Conservation (phyloP, 2,329 filamentous ascomycete species). For the Trichophyton rubrum region DNA sequence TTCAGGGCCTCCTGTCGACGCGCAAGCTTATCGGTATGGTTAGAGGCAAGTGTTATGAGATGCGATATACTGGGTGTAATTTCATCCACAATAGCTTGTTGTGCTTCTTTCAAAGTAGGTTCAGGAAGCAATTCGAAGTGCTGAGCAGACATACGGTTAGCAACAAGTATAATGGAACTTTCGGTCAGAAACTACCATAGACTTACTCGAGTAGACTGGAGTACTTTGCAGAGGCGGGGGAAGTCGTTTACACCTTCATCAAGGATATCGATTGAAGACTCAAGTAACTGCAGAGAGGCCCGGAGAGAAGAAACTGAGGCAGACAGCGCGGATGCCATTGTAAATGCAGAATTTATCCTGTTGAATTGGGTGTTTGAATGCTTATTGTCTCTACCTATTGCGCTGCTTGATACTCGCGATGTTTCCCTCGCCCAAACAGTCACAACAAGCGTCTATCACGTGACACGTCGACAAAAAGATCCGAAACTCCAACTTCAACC, state of each 20-base stretch:
- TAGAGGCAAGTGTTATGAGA: constrained; percentile 68
- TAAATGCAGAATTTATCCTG: neutral
- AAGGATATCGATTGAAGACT: constrained; percentile 51
- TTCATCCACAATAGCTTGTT: constrained; percentile 72
- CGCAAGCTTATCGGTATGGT: constrained; percentile 69
- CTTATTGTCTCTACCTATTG: neutral
- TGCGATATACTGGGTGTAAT: constrained; percentile 75
- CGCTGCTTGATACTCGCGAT: neutral
- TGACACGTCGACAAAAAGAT: constrained; percentile 9
- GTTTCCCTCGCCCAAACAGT: neutral
- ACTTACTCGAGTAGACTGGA: constrained; percentile 49
- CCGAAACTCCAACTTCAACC: constrained; percentile 8
- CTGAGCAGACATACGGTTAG: constrained; percentile 31
- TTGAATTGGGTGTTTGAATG: neutral
- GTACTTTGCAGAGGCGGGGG: constrained; percentile 48
- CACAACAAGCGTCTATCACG: constrained; percentile 1
- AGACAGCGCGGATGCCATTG: constrained; percentile 39
- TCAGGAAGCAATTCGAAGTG: constrained; percentile 91
- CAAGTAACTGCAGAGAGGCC: constrained; percentile 48
- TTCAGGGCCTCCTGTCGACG: constrained; percentile 73
- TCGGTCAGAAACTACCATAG: neutral
- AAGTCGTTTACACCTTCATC: constrained; percentile 52
- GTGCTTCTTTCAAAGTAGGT: constrained; percentile 65
- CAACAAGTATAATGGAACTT: neutral
- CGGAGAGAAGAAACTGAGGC: constrained; percentile 49